Conservation (phyloP, 2,329 filamentous ascomycete genomes). For the Colletotrichum eleusines region DNA sequence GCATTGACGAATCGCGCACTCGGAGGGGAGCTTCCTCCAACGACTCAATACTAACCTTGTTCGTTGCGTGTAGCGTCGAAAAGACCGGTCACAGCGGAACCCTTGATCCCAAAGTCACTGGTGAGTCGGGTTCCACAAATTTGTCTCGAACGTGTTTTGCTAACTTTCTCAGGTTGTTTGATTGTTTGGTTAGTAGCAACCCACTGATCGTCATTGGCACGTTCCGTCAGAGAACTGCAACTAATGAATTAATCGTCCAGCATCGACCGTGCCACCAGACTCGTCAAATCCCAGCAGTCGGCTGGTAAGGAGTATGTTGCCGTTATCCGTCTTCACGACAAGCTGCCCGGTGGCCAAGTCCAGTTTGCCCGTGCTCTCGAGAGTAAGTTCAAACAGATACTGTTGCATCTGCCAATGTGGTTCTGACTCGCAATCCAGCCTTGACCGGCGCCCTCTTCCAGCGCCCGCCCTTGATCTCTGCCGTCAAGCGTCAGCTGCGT, state of each 20-base stretch:
- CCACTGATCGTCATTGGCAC: slow-evolving; percentile 5
- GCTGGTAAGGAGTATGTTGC: slow-evolving; percentile 99
- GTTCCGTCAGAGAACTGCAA: not conserved
- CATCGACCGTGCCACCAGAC: slow-evolving; percentile 94
- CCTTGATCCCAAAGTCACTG: slow-evolving; percentile 97
- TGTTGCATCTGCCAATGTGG: slow-evolving; percentile 8
- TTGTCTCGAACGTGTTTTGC: slow-evolving; percentile 72
- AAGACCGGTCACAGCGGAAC: slow-evolving; percentile 99
- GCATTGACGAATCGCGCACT: not conserved
- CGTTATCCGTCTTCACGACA: slow-evolving; percentile 95
- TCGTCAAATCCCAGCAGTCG: slow-evolving; percentile 99
- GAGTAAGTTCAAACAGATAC: slow-evolving; percentile 54
- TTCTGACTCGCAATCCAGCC: slow-evolving; percentile 50
- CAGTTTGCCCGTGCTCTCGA: slow-evolving; percentile 95
- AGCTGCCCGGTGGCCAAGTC: slow-evolving; percentile 90
- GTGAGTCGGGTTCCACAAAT: slow-evolving; percentile 73
- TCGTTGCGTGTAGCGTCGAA: slow-evolving; percentile 71
- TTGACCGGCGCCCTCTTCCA: slow-evolving; percentile 97
- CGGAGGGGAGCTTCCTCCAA: not conserved
- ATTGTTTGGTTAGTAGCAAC: slow-evolving; percentile 40
- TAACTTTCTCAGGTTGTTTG: slow-evolving; percentile 40
- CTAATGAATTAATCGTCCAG: slow-evolving; percentile 21
- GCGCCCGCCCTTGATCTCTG: slow-evolving; percentile 95
- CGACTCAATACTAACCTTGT: not conserved
- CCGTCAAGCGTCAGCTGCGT: slow-evolving; percentile 98